phyloP scores from a whole-genome alignment of 495 filamentous ascomycete species.

The Neurospora cerealis region DNA sequence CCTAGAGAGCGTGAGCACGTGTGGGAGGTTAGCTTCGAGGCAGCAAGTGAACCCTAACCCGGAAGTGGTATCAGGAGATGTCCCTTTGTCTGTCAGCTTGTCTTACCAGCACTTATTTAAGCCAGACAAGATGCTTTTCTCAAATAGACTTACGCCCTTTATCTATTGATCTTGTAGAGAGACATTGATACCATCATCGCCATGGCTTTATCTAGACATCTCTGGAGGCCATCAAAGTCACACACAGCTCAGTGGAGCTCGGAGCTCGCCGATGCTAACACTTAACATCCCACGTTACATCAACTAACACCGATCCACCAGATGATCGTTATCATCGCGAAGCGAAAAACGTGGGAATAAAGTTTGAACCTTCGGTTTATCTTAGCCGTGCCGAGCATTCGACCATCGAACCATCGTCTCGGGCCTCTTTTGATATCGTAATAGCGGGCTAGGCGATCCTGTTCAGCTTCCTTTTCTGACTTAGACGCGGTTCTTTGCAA shows the following conservation, averaged over 20 bases:
- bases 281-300: background rate
- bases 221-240: background rate
- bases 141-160: background rate
- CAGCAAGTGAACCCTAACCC: background rate
- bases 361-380: background rate
- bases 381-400: background rate
- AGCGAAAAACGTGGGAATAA: background rate
- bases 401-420: background rate
- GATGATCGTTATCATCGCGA: background rate
- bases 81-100: background rate
- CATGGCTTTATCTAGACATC: background rate
- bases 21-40: background rate
- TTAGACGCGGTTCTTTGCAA: background rate
- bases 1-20: constrained; percentile 5
- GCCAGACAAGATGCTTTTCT: background rate
- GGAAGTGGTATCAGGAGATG: background rate
- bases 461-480: background rate
- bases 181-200: background rate
- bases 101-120: background rate
- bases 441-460: background rate
- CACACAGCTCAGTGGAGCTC: background rate
- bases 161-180: background rate
- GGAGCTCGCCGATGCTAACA: background rate
- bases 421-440: background rate
- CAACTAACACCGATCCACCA: background rate